These are phyloP conservation scores for Nowakowskiella sp. DNA, from an alignment of 192 early-diverging fungal genomes.

Conservation along the genomic window DNA sequence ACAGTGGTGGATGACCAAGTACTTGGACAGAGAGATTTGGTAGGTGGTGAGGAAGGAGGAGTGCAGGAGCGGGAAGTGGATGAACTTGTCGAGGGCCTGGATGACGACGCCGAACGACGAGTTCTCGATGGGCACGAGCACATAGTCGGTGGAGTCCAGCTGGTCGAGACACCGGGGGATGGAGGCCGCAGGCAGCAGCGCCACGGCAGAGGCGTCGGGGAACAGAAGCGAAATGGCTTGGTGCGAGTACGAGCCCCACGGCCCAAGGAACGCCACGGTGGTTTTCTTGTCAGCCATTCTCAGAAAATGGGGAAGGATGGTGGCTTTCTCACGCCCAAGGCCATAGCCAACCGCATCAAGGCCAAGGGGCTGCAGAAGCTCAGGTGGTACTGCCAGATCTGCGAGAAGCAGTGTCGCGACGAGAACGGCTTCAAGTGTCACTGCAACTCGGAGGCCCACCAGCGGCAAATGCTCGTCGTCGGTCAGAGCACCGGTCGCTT, in stretches of 20 bases:
- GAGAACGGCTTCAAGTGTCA: constrained; percentile 97
- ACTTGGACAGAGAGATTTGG: constrained; percentile 14
- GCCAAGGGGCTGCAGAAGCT: constrained; percentile 85
- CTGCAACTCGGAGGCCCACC: constrained; percentile 80
- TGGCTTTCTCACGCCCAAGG: constrained; percentile 73
- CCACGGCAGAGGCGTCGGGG: constrained; percentile 70
- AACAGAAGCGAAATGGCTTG: constrained; percentile 75
- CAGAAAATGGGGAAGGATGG: constrained; percentile 54
- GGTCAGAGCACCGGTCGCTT: constrained; percentile 71
- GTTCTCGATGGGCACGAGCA: constrained; percentile 93
- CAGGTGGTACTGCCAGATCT: constrained; percentile 92
- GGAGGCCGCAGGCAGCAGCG: constrained; percentile 56
- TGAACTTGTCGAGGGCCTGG: constrained; percentile 73
- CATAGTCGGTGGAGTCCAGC: constrained; percentile 64
- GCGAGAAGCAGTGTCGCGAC: constrained; percentile 74
- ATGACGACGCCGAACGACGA: constrained; percentile 78
- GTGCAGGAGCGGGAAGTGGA: constrained; percentile 30
- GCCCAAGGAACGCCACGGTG: constrained; percentile 83
- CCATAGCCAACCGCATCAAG: constrained; percentile 85
- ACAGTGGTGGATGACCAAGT: constrained; percentile 73
- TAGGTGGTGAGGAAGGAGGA: not conserved
- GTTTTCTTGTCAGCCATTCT: no score
- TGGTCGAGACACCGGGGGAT: constrained; percentile 8
- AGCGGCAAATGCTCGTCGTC: constrained; percentile 83
- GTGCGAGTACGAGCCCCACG: constrained; percentile 82